Conservation (phyloP, 2,329 filamentous ascomycete species). For the Capronia americana region DNA sequence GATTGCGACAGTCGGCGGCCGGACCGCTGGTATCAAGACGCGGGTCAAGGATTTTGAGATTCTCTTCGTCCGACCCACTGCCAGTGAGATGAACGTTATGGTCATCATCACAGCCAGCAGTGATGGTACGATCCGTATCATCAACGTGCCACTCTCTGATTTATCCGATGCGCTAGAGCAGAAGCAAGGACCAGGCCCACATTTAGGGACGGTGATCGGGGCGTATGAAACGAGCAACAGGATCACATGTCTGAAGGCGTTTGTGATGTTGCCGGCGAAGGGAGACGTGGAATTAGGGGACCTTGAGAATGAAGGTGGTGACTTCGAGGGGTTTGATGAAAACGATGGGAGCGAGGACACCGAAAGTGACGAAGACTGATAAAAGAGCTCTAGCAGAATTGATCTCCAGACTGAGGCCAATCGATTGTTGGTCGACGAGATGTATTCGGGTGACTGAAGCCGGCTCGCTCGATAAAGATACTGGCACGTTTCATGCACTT, state of each 20-base stretch:
- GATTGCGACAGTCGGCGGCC: constrained; percentile 80
- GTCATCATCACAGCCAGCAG: constrained; percentile 78
- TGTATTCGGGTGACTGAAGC: background rate
- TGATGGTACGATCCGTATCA: constrained; percentile 83
- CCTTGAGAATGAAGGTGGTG: constrained; percentile 18
- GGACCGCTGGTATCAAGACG: constrained; percentile 67
- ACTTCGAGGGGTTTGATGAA: constrained; percentile 35
- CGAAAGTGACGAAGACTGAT: constrained; percentile 40
- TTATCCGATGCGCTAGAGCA: constrained; percentile 36
- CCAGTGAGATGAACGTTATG: constrained; percentile 45
- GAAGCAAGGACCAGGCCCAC: constrained; percentile 39
- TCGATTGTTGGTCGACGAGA: background rate
- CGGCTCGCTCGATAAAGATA: background rate
- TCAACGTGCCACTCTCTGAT: constrained; percentile 61
- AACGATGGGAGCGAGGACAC: constrained; percentile 36
- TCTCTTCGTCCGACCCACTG: constrained; percentile 53
- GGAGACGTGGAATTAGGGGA: constrained; percentile 41
- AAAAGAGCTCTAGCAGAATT: background rate
- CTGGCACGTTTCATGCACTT: background rate
- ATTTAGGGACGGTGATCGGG: constrained; percentile 72
- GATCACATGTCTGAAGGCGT: constrained; percentile 86
- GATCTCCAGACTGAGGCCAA: background rate
- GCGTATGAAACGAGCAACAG: constrained; percentile 84
- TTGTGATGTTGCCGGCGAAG: constrained; percentile 77
- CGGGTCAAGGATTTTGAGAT: constrained; percentile 90